These are phyloP conservation scores for Lachnellula cervina DNA, from an alignment of 2,329 filamentous ascomycete genomes.

Conservation along the genomic window DNA sequence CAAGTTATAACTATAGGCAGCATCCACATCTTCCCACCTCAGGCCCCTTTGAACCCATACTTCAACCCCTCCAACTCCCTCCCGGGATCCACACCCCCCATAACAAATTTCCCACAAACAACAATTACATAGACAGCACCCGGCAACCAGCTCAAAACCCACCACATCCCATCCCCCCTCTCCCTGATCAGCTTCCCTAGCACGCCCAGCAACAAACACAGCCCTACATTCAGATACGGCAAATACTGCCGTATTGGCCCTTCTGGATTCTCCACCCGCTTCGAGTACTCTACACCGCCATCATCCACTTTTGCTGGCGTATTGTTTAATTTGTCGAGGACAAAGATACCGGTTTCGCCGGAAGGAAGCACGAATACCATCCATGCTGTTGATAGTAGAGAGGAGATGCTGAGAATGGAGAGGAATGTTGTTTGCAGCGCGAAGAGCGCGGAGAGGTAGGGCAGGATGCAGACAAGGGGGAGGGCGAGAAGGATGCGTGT, in stretches of 20 bases:
- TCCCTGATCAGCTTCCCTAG: conserved; percentile 37
- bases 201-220: conserved; percentile 50
- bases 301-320: not conserved
- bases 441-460: conserved; percentile 50
- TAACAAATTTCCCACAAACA: conserved; percentile 57
- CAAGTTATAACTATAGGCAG: not conserved
- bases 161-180: conserved; percentile 28
- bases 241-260: conserved; percentile 54
- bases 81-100: conserved; percentile 63
- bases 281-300: not conserved
- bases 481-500: conserved; percentile 53
- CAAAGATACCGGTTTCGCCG: conserved; percentile 46
- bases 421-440: conserved; percentile 30
- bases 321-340: conserved; percentile 43
- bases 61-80: conserved; percentile 55
- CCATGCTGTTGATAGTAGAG: conserved; percentile 58
- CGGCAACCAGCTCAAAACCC: conserved; percentile 48
- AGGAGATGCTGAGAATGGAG: conserved; percentile 56
- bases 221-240: conserved; percentile 53
- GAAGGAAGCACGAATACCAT: conserved; percentile 53
- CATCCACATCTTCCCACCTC: not conserved
- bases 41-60: conserved; percentile 67
- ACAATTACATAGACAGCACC: conserved; percentile 56
- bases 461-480: conserved; percentile 50
- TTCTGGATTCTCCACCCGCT: conserved; percentile 14